Base-by-base conservation (phyloP, 225 moss, liverwort and hornwort genomes). In the Rhytidiadelphus loreus region DNA sequence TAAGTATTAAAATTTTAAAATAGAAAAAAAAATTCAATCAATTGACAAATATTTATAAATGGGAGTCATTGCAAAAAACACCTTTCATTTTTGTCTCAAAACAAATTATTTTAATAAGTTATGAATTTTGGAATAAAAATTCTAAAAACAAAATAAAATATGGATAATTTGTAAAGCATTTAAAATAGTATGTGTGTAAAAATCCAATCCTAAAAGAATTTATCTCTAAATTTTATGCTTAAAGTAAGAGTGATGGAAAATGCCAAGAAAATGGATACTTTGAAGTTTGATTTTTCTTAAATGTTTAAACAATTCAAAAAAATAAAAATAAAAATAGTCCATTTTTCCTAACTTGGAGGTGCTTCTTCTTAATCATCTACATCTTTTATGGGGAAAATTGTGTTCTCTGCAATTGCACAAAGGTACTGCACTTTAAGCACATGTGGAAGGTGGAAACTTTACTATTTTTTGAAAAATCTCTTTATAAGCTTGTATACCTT, bases 101-200 rank as follows among this genome's bases (percentile, higher is more conserved):
- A 68, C 2, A 2, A 0, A 18, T 12, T 66, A n/a, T 22, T 37
- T 21, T 2, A 9, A 0, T 64, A 9, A 33, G 0, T 3, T 35
- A 35, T 35, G 35, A 33, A 5, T 35, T 18, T 64, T 18, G 18
- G 2, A 63, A 63, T 63, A 32, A 30, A 62, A 16, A 16, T 0
- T 62, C 30, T 62, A 15, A 8, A 57, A 16, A 63, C 2, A 16
- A 62, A 62, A 63, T 2, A 35, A 66, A 68, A 37, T 7, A 12
- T 7, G 2, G 0, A 68, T 7, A 23, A 24, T 69, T 23, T 68
- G 6, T 12, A 22, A 22, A 21, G 4, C 2, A 66, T 66, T 12
- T 6, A 66, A 33, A 66, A n/a, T n/a, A 66, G 1, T 7, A 4
- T 22, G 11, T 20, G 20, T 6, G 2, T 37, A 66, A 37, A n/a